Base-by-base conservation (phyloP, 345 rosid species). In the Euclidium syriacum region DNA sequence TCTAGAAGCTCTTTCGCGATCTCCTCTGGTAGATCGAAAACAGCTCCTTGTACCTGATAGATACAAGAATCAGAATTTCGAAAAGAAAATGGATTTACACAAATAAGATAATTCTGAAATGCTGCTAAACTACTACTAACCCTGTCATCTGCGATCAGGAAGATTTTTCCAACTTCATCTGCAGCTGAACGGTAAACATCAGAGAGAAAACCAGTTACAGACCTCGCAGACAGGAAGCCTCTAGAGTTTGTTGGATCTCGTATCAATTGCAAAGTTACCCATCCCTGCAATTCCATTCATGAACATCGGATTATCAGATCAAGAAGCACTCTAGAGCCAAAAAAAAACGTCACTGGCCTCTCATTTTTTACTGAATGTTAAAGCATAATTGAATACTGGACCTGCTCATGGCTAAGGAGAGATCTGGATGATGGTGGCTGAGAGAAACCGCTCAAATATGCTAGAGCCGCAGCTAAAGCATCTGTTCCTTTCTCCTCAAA, bases 381-480 rank as follows among this genome's bases (percentile, higher is more conserved):
- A 42, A 40, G 23, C 32, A 72, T 51, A 52, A 25, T 29, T 50
- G 17, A 52, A 42, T 10, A 19, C 41, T 30, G 58, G 53, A 90
- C 99, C 91, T 94, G 84, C 67, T 94, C 97, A 50, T 87, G 97
- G 72, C 38, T 94, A 70, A 94, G 84, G 67, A 94, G 97, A 64
- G 99, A 92, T 40, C 96, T 85, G 4, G 95, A 84, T 17, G 96
- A 82, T 32, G 99, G 97, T 18, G 99, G 99, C 65, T 48, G 81
- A 23, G 99, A 78, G 69, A 89, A 94, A 65, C 97, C 97, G 68
- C 97, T 89, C 56, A 94, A 64, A 27, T 94, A 95, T 36, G 99
- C 99, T 19, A 94, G 78, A 38, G 97, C 97, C 65, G 97, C 89
- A 70, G 99, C 96, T 66, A 94, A 88, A 62, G 99, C 97, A 73